A percentile compares a stretch with the other conserved stretches of the same genome.
phyloP scores from a whole-genome alignment of 2,329 filamentous ascomycete species.

The Chrysoporthe deuterocubensis region DNA sequence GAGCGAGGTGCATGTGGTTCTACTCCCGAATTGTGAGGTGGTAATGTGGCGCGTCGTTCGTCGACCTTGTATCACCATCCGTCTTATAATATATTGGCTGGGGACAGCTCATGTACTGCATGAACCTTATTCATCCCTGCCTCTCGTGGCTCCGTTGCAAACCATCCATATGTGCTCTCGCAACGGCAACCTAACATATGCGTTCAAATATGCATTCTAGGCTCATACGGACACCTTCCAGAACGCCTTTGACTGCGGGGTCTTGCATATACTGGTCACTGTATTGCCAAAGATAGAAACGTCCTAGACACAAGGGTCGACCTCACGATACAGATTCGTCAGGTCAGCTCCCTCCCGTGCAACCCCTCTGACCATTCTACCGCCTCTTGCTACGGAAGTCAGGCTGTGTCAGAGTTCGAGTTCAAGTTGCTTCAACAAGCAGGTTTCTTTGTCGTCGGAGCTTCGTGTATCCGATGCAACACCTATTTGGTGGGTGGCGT shows the following conservation, averaged over 20 bases:
- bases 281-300: not conserved
- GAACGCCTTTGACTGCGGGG: not conserved
- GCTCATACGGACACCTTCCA: not conserved
- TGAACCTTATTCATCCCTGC: slow-evolving; percentile 9
- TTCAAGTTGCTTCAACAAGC: not conserved
- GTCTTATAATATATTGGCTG: not conserved
- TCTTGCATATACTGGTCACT: not conserved
- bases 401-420: not conserved
- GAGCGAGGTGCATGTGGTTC: slow-evolving; percentile 40
- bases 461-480: not conserved
- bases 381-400: not conserved
- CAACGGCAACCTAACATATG: not conserved
- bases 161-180: not conserved
- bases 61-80: not conserved
- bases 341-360: not conserved
- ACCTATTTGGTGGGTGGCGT: not conserved
- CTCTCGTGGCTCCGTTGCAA: not conserved
- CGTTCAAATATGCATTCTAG: not conserved
- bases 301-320: not conserved
- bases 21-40: slow-evolving; percentile 20
- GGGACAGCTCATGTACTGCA: not conserved
- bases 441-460: not conserved
- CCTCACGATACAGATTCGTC: too few species aligned
- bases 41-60: not conserved
- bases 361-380: not conserved